These are phyloP conservation scores for Colletotrichum orbiculare DNA, from an alignment of 2,329 filamentous ascomycete genomes.

Conservation along the genomic window DNA sequence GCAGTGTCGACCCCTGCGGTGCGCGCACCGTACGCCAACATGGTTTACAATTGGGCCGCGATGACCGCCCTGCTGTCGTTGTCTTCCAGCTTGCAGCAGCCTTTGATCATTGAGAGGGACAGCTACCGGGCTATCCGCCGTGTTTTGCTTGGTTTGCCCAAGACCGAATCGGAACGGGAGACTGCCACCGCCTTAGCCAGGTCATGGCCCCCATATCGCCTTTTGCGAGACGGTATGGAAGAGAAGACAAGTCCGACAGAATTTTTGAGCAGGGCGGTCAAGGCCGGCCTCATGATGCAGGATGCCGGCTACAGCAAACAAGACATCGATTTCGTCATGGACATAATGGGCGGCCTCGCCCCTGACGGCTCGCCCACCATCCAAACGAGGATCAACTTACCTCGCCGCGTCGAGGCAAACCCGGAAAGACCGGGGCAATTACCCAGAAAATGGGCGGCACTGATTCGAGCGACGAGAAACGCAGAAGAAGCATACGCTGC, in stretches of 20 bases:
- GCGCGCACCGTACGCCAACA: constrained; percentile 48
- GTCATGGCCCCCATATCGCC: constrained; percentile 71
- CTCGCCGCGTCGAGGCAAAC: neutral
- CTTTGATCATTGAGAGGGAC: constrained; percentile 60
- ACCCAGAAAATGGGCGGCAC: constrained; percentile 61
- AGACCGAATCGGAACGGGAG: constrained; percentile 61
- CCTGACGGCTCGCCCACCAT: constrained; percentile 66
- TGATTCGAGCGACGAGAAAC: constrained; percentile 69
- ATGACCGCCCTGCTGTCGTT: constrained; percentile 64
- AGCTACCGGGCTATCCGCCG: constrained; percentile 66
- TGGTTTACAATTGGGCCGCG: constrained; percentile 66
- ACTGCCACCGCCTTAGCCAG: constrained; percentile 60
- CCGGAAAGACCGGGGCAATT: constrained; percentile 18
- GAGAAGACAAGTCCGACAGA: constrained; percentile 63
- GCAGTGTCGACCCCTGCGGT: constrained; percentile 47
- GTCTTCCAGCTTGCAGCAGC: constrained; percentile 59
- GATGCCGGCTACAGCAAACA: constrained; percentile 65
- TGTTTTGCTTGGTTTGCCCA: constrained; percentile 65
- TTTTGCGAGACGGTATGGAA: constrained; percentile 68
- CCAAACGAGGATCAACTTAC: constrained; percentile 51
- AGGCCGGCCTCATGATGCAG: constrained; percentile 64
- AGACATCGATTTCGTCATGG: constrained; percentile 59
- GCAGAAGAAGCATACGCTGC: constrained; percentile 69
- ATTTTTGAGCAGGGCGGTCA: constrained; percentile 63
- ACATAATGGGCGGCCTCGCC: constrained; percentile 64